Base-by-base conservation (phyloP, 257 asterid species). In the Coffea canephora region DNA sequence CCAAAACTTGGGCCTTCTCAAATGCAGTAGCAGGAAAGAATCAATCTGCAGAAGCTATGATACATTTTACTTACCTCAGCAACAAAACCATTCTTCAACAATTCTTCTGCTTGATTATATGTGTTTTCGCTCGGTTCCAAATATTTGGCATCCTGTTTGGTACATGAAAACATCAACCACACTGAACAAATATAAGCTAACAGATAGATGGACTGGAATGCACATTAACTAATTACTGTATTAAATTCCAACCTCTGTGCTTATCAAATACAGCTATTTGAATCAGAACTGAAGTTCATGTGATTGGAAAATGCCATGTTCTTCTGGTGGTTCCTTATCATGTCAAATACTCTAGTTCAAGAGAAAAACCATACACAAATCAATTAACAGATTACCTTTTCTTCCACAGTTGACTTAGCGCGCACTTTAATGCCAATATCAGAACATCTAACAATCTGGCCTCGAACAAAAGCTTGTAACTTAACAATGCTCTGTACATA, bases 401-500 rank as follows among this genome's bases (percentile, higher is more conserved):
- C 66, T 72, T 67, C 79, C 78, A 83, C 62, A 78, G 49, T 66
- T 77, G 31, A 52, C 59, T 74, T 79, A 31, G 64, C 52, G 15
- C 23, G 46, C 62, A 87, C 72, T 75, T 87, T 74, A 73, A 71
- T 76, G 41, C 84, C 86, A 81, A 82, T 46, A 73, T 69, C 82
- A 52, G 83, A 84, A 77, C 70, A 4, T 79, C 89, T 84, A 71
- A 77, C 74, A 78, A 59, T 82, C 66, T 78, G 82, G 34, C 88
- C 89, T 71, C 89, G 86, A 76, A 78, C 81, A 77, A 74, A 80
- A 69, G 89, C 88, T 78, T 87, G 89, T 71, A 87, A 79, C 83
- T 80, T 87, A 54, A 87, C 88, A 69, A 87, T 82, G 45, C 89
- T 83, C 67, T 82, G 86, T 46, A 82, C 59, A 64, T 83, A 84